These are phyloP conservation scores for Amanita rimosa DNA, from an alignment of 768 basidiomycete genomes.

Conservation along the genomic window DNA sequence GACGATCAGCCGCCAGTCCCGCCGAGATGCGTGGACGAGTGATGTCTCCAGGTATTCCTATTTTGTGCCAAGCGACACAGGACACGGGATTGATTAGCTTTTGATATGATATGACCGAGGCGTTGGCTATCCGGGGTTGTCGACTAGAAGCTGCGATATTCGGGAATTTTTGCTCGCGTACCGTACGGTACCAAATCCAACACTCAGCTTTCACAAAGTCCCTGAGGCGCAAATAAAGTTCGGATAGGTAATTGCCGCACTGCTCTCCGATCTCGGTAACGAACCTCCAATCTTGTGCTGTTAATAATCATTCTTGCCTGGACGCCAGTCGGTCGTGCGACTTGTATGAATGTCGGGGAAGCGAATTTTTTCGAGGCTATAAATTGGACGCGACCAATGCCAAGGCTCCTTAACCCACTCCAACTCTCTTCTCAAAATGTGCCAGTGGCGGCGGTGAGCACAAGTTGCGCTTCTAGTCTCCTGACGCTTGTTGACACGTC, in stretches of 20 bases:
- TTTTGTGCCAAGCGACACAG: not conserved
- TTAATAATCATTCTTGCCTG: constrained; percentile 2
- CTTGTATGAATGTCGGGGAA: constrained; percentile 5
- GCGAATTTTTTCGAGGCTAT: constrained; percentile 1
- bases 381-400: not conserved
- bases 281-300: not conserved
- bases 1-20: not conserved
- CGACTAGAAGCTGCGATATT: not conserved
- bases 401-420: constrained; percentile 7
- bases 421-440: constrained; percentile 27
- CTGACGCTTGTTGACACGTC: not conserved
- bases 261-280: constrained; percentile 6
- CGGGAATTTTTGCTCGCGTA: not conserved
- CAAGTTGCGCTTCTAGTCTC: not conserved
- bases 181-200: not conserved
- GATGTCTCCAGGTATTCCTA: not conserved
- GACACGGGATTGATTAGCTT: not conserved
- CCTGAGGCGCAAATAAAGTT: constrained; percentile 6
- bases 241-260: constrained; percentile 3
- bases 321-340: not conserved
- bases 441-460: constrained; percentile 48
- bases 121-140: constrained; percentile 1
- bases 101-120: constrained; percentile 3
- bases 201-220: not conserved
- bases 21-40: not conserved